phyloP scores from a whole-genome alignment of 2,329 filamentous ascomycete genomes.

The Hypomyces perniciosus region DNA sequence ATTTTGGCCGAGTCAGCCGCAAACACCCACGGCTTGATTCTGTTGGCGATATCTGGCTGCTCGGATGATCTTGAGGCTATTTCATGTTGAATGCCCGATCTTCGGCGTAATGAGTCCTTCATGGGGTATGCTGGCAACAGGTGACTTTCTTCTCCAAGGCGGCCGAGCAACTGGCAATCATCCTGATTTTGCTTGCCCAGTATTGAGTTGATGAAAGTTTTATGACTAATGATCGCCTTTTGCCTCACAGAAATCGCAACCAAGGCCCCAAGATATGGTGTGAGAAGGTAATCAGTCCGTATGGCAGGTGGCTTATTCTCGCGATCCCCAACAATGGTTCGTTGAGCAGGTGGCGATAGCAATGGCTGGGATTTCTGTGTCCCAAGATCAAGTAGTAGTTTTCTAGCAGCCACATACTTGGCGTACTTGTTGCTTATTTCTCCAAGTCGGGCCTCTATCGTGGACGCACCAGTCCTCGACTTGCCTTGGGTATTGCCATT shows the following conservation, averaged over 20 bases:
- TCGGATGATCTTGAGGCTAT: slow-evolving; percentile 31
- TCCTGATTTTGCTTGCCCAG: slow-evolving; percentile 48
- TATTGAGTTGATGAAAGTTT: slow-evolving; percentile 47
- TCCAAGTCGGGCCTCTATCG: slow-evolving; percentile 29
- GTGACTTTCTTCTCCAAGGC: slow-evolving; percentile 56
- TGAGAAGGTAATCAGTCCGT: slow-evolving; percentile 39
- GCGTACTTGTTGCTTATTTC: slow-evolving; percentile 49
- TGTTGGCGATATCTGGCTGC: slow-evolving; percentile 34
- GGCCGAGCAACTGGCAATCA: slow-evolving; percentile 43
- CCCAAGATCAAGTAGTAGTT: slow-evolving; percentile 39
- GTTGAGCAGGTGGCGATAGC: slow-evolving; percentile 19
- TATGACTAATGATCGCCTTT: slow-evolving; percentile 52
- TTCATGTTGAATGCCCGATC: slow-evolving; percentile 40
- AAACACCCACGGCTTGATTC: slow-evolving; percentile 52
- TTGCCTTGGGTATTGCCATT: not conserved
- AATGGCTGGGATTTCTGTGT: slow-evolving; percentile 27
- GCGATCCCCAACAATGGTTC: slow-evolving; percentile 9
- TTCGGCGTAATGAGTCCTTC: slow-evolving; percentile 28
- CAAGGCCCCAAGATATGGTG: slow-evolving; percentile 51
- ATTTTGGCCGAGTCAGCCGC: slow-evolving; percentile 57
- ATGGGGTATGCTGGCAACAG: slow-evolving; percentile 49
- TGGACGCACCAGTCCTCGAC: slow-evolving; percentile 3
- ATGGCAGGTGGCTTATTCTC: slow-evolving; percentile 14
- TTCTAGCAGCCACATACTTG: slow-evolving; percentile 45
- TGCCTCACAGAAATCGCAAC: slow-evolving; percentile 49